Base-by-base conservation (phyloP, 148 eudicot genomes). In the Fallopia convolvulus region DNA sequence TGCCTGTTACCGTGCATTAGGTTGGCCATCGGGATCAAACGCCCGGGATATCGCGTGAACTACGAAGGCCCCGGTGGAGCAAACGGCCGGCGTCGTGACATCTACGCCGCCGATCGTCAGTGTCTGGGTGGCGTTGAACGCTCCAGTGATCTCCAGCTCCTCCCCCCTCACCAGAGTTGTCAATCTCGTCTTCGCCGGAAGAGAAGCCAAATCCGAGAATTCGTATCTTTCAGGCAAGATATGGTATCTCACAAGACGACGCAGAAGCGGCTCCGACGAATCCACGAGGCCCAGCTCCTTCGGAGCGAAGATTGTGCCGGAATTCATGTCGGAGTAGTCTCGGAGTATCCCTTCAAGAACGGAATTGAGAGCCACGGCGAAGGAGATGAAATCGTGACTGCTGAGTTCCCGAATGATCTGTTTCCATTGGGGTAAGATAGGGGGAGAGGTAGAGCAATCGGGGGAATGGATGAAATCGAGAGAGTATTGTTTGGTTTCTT, bases 41-140 rank as follows among this genome's bases (percentile, higher is more conserved):
- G 84, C 86, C 75, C 85, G 46, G 15, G 91, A 83, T 77, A 91
- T 85, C 77, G 89, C 91, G 88, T 88, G 96, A 42, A 89, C 84
- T 32, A 82, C 79, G 58, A 89, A 80, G 46, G 78, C 80, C 44
- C 77, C 41, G 0, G 90, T 80, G 21, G 82, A 75, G 78, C 83
- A 85, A 33, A 82, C 70, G 80, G 88, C 90, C 14, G 90, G 88
- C 15, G 42, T 72, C 0, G 78, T 56, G 58, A 91, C 71, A 70
- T 82, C 76, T 53, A 89, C 89, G 30, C 93, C 90, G 74, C 87
- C 82, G 40, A 89, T 76, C 5, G 77, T 81, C 79, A 90, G 12
- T 33, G 48, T 74, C 32, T 23, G 65, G 0, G 85, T 78, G 30
- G 52, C 79, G 79, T 78, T 77, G 41, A 58, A 72, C 26, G 56